Evolutionary conservation across 1,284 basidiomycete species (phyloP).

Genomic region (Volvariella volvacea): DNA sequence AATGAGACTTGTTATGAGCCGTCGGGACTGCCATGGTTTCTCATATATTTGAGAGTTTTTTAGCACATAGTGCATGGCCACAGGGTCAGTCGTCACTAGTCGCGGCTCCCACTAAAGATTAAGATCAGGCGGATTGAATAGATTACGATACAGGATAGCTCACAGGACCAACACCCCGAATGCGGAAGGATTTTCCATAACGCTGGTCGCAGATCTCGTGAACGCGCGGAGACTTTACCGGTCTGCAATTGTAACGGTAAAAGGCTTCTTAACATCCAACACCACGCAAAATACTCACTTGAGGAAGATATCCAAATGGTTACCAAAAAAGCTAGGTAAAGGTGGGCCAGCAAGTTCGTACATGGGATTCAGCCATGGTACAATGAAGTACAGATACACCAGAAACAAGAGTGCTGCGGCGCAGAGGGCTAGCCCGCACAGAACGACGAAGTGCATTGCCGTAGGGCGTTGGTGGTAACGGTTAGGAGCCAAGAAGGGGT

Average conservation of each 20-base stretch:
- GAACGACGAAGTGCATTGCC: too few species aligned
- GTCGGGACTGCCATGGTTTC: constrained; percentile 74
- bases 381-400: constrained; percentile 27
- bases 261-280: background rate
- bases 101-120: constrained; percentile 68
- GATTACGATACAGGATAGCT: constrained; percentile 16
- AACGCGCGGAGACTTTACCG: constrained; percentile 43
- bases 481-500: constrained; percentile 5
- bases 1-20: constrained; percentile 65
- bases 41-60: constrained; percentile 67
- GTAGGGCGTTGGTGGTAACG: too few species aligned
- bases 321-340: constrained; percentile 36
- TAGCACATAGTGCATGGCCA: constrained; percentile 62
- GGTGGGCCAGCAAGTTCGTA: constrained; percentile 54
- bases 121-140: constrained; percentile 8
- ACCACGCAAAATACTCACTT: constrained; percentile 35
- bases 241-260: constrained; percentile 28
- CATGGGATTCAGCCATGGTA: constrained; percentile 44
- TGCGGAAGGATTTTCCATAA: constrained; percentile 54
- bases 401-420: constrained; percentile 17
- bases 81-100: constrained; percentile 68
- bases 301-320: constrained; percentile 48
- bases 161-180: constrained; percentile 62
- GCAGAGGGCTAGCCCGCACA: constrained; percentile 11
- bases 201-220: constrained; percentile 46